Evolutionary conservation across 352 stramenopile species (phyloP).

Genomic region (Halophytophthora polymorphica): DNA sequence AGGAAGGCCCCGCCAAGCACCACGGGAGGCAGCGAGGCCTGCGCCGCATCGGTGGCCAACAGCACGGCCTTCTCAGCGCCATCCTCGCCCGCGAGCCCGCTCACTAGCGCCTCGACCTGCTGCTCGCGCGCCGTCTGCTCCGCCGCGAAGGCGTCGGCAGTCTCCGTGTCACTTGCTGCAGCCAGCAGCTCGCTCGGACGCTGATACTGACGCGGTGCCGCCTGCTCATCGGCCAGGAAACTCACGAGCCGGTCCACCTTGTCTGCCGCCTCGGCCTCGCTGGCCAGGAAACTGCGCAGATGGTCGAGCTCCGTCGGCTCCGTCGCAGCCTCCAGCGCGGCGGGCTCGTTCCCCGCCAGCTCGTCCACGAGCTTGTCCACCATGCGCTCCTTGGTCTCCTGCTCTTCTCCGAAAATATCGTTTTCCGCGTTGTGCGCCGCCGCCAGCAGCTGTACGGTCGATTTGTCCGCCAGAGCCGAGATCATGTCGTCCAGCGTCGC

Average conservation of each 20-base stretch:
- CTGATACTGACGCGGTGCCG: no score
- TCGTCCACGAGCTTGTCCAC: neutral
- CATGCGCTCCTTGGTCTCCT: neutral
- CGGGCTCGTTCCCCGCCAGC: no score
- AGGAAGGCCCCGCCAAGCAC: slow-evolving; percentile 6
- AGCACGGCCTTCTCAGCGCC: neutral
- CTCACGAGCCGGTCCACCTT: neutral
- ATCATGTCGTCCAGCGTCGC: no score
- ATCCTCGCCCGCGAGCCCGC: neutral
- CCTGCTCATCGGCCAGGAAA: no score
- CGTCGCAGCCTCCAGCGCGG: no score
- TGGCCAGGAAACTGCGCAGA: neutral
- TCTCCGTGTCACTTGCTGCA: no score
- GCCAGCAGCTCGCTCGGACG: no score
- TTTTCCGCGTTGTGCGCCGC: no score
- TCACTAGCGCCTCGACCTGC: neutral
- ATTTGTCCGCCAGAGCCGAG: no score
- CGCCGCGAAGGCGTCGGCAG: no score
- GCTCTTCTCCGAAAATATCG: neutral
- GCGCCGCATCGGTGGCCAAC: neutral
- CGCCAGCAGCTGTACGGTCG: no score
- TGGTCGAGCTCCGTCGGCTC: neutral
- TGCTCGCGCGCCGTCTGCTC: no score
- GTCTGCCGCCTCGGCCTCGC: neutral
- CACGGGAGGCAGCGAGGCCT: slow-evolving; percentile 1